Percentiles rank a stretch among this genome's conserved stretches.
Conservation (phyloP, 2,329 filamentous ascomycete genomes). For the Aspergillus brunneoviolaceus region DNA sequence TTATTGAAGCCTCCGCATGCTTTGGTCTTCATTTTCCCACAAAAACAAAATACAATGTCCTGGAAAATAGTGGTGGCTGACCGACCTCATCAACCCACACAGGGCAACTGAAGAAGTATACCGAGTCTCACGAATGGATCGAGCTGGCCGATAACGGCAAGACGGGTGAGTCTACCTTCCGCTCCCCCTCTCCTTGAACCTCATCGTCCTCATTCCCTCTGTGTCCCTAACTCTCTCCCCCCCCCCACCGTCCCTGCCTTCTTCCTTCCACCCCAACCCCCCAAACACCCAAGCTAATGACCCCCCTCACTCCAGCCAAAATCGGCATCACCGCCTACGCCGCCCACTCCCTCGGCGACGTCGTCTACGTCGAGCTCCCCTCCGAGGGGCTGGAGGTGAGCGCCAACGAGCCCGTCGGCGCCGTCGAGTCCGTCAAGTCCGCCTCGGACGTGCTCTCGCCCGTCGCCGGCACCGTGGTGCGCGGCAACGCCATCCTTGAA, state of each 20-base stretch:
- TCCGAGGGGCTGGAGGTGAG: slow-evolving; percentile 65
- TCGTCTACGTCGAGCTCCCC: slow-evolving; percentile 96
- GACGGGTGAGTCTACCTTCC: slow-evolving; percentile 54
- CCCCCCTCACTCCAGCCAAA: slow-evolving; percentile 48
- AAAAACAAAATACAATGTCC: background rate
- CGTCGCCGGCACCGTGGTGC: slow-evolving; percentile 71
- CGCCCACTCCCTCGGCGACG: slow-evolving; percentile 87
- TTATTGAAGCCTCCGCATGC: slow-evolving; percentile 10
- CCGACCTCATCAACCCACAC: slow-evolving; percentile 19
- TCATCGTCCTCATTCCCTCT: no score
- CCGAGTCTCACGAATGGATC: slow-evolving; percentile 97
- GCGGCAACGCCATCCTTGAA: slow-evolving; percentile 73
- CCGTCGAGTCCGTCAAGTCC: slow-evolving; percentile 97
- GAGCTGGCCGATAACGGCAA: slow-evolving; percentile 81
- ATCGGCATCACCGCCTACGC: slow-evolving; percentile 90
- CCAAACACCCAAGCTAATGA: background rate
- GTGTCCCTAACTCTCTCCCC: background rate
- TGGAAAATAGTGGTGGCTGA: slow-evolving; percentile 17
- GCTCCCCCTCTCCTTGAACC: background rate
- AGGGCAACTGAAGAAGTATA: slow-evolving; percentile 72
- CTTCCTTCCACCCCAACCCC: background rate
- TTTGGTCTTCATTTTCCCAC: background rate
- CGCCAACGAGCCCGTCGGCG: slow-evolving; percentile 82
- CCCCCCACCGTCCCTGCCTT: background rate
- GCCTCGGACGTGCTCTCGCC: slow-evolving; percentile 97